A percentile compares a stretch with the other conserved stretches of the same genome.
Conservation (phyloP, 176 grass and related monocot species). For the Musa acuminata region DNA sequence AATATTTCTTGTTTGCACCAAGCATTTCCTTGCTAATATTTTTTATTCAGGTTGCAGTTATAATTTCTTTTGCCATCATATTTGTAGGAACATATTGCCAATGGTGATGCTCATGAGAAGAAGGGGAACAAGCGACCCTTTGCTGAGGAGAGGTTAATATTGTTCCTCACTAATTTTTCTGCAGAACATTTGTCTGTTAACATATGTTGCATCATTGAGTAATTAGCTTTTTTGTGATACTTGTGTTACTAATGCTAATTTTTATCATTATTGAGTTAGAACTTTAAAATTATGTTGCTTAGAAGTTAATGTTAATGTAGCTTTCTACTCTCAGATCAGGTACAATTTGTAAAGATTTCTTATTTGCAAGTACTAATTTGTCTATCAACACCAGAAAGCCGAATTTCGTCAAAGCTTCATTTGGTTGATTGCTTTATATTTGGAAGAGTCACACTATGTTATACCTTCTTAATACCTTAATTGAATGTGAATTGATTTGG, state of each 20-base stretch:
- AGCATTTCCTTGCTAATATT: neutral
- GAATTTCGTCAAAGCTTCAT: too few relatives aligned
- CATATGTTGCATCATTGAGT: neutral
- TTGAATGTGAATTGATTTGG: too few relatives aligned
- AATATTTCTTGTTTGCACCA: neutral
- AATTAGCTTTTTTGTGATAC: neutral
- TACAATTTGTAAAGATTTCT: too few relatives aligned
- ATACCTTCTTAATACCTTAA: too few relatives aligned
- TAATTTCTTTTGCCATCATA: constrained; percentile 28
- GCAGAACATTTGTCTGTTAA: neutral
- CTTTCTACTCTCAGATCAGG: too few relatives aligned
- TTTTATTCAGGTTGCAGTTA: constrained; percentile 13
- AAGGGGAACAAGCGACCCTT: constrained; percentile 73
- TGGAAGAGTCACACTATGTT: too few relatives aligned
- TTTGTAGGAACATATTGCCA: constrained; percentile 44
- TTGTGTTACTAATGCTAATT: neutral
- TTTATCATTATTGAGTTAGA: neutral
- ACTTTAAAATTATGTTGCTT: too few relatives aligned
- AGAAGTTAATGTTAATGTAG: too few relatives aligned
- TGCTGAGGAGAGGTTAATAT: constrained; percentile 65
- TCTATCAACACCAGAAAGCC: too few relatives aligned
- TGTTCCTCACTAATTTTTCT: constrained; percentile 1
- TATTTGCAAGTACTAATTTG: too few relatives aligned
- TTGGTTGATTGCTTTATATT: too few relatives aligned
- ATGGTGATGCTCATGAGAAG: constrained; percentile 46